Base-by-base conservation (phyloP, 2,329 filamentous ascomycete genomes). In the Davidsoniella australis region DNA sequence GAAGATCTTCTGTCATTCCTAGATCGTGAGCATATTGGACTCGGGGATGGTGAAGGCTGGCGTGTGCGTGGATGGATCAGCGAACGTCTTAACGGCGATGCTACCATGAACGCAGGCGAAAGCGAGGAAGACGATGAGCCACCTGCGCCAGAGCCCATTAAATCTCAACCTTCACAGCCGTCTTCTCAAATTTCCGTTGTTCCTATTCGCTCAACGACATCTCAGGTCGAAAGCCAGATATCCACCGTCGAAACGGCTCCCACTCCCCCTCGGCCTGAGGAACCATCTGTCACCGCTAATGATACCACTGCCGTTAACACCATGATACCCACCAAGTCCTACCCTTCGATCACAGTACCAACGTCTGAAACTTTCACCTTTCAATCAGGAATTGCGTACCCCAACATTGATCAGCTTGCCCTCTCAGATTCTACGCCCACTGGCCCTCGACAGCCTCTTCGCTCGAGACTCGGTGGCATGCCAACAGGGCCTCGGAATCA, bases 1-100 rank as follows among this genome's bases (percentile, higher is more conserved):
- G 86, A 95, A 55, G 89, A 96, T 56, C 69, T 98, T 4, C 67
- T 95, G n/a, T 66, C 72, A 14, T 93, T 94, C 57, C 68, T 96
- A 48, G 88, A 96, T 61, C 82, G 77, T 59, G 80, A 87, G 60
- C 78, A 85, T 55, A 70, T 94, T 49, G 86, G 85, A 0, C 61
- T 91, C 10, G 75, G 73, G 44, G 84, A 91, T 62, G 85, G 85
- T 12, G 88, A 94, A 62, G 85, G 73, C 17, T 76, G 72, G 67
- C 69, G 65, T 53, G 66, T 81, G 49, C 66, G 77, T 49, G 68
- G 68, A 60, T 82, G 78, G 78, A 79, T 77, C 0, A 80, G 75
- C 2, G 82, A 87, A 62, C 70, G 80, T 24, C 65, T 84, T 16
- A 78, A 85, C 47, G 78, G 79, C 24, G 73, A 79, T 39, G 64